Percentiles rank a stretch among this genome's conserved stretches.
These are phyloP conservation scores for Candida xyloterini DNA, from an alignment of 805 yeast genomes.

Conservation along the genomic window DNA sequence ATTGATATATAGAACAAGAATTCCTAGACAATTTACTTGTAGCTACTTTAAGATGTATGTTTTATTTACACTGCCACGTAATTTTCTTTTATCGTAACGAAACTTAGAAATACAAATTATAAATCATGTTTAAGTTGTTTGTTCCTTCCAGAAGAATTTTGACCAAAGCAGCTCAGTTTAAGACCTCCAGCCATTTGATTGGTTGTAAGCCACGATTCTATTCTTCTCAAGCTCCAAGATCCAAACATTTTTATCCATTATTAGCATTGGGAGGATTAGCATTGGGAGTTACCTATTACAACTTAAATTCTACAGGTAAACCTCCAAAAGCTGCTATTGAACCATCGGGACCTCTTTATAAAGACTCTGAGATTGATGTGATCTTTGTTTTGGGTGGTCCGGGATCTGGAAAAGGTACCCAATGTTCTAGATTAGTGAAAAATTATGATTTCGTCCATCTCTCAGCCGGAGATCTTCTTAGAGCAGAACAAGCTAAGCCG, in stretches of 20 bases:
- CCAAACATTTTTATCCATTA: conserved; percentile 27
- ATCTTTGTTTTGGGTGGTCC: conserved; percentile 96
- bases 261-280: conserved; percentile 30
- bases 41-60: background rate
- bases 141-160: conserved; percentile 3
- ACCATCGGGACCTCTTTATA: conserved; percentile 38
- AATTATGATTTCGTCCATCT: conserved; percentile 83
- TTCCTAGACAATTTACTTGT: conserved; percentile 1
- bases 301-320: conserved; percentile 27
- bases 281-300: conserved; percentile 33
- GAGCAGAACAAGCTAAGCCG: conserved; percentile 84
- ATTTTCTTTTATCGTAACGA: conserved; percentile 9
- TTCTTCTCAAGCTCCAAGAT: conserved; percentile 10
- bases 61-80: conserved; percentile 6
- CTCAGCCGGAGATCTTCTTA: conserved; percentile 92
- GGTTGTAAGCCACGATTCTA: conserved; percentile 6
- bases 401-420: conserved; percentile 98
- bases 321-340: conserved; percentile 35
- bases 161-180: background rate
- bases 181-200: background rate
- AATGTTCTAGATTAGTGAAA: conserved; percentile 78
- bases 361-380: conserved; percentile 67
- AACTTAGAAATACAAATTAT: background rate
- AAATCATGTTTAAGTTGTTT: background rate
- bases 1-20: conserved; percentile 11